A percentile compares a stretch with the other conserved stretches of the same genome.
Conservation (phyloP, 805 yeast genomes). For the Wickerhamomyces bisporus region DNA sequence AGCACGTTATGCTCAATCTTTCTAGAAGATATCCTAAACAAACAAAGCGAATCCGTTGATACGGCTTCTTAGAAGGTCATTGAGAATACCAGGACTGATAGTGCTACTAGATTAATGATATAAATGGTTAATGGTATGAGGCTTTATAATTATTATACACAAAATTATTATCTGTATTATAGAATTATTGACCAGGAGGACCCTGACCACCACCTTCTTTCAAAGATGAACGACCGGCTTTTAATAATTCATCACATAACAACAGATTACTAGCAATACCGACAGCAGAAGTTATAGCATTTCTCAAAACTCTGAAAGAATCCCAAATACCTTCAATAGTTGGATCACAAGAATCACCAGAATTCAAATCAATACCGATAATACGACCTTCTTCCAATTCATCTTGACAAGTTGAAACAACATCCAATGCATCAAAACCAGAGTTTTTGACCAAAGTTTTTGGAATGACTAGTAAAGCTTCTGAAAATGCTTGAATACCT, state of each 20-base stretch:
- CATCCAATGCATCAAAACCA: slow-evolving; percentile 89
- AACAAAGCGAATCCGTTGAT: no score
- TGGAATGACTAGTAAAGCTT: slow-evolving; percentile 85
- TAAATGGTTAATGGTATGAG: no score
- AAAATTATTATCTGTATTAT: no score
- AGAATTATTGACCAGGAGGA: slow-evolving; percentile 16
- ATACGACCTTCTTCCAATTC: slow-evolving; percentile 73
- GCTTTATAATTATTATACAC: no score
- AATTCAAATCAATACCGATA: slow-evolving; percentile 84
- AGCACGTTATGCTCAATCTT: no score
- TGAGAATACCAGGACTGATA: no score
- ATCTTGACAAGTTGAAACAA: slow-evolving; percentile 85
- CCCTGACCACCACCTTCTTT: slow-evolving; percentile 45
- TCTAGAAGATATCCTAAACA: no score
- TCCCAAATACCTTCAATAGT: slow-evolving; percentile 95
- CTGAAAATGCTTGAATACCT: slow-evolving; percentile 92
- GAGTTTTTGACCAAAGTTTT: slow-evolving; percentile 90
- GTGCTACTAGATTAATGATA: no score
- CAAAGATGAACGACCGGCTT: slow-evolving; percentile 93
- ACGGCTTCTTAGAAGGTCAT: no score
- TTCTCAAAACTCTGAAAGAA: slow-evolving; percentile 88
- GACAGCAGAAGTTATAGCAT: slow-evolving; percentile 86
- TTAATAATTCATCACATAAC: slow-evolving; percentile 90
- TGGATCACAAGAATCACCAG: slow-evolving; percentile 97
- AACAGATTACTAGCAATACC: slow-evolving; percentile 91